Base-by-base conservation (phyloP, 805 yeast genomes). In the Martiniozyma abietophila region DNA sequence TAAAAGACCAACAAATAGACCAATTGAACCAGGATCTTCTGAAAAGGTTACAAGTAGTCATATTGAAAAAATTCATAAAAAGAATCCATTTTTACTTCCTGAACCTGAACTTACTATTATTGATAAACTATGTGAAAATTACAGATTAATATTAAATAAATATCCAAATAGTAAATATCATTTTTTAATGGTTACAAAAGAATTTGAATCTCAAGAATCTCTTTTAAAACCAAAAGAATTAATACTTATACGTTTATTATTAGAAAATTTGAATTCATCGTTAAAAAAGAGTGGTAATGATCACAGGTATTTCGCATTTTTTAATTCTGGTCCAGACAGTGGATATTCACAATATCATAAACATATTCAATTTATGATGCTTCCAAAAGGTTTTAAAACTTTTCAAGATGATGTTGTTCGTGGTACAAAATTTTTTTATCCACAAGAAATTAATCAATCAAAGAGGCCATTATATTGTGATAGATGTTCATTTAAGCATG, bases 281-380 rank as follows among this genome's bases (percentile, higher is more conserved):
- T 15, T 21, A n/a, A 36, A 29, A 20, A 32, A 51, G 2, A 58
- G 53, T 16, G 61, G 54, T 11, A 61, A 58, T 19, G 58, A 36
- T 5, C 36, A 59, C 24, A 65, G 71, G 37, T 79, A 82, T 66
- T 65, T 88, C 53, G 86, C 86, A 0, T 89, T 89, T 56, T 89
- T 74, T 67, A 89, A 89, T 56, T 76, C 84, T 50, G 98, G 98
- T 6, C 74, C 76, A 14, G 68, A 74, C 46, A 75, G 94, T 42
- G 98, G 97, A 2, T 95, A 95, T n/a, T 85, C 96, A 0, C 92
- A 86, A 50, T 79, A 82, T 31, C 98, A 89, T 61, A 85, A 83
- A 53, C 98, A 89, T 58, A 58, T 92, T 42, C 98, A 92, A 58
- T 76, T 88, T 57, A 63, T 89, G 69, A 65, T 74, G 28, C 61